Evolutionary conservation across 2,329 filamentous ascomycete genomes (phyloP).

Genomic region (Leptographium galeiforme): DNA sequence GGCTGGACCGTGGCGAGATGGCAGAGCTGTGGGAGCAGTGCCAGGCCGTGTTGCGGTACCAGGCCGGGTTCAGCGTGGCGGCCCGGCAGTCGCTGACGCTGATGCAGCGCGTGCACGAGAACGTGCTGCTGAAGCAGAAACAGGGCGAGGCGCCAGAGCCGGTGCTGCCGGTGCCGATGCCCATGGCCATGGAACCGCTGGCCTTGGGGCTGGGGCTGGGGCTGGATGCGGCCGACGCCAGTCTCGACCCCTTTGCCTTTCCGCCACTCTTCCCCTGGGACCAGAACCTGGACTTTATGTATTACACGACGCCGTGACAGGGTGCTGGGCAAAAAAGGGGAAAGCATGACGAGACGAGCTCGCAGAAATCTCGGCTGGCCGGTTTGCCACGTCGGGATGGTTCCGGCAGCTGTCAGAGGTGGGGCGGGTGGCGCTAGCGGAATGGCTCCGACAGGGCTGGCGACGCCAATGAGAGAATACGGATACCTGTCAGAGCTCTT

Average conservation of each 20-base stretch:
- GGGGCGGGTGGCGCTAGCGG: background rate
- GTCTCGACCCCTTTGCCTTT: constrained; percentile 5
- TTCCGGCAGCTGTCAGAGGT: background rate
- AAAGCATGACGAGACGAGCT: no score
- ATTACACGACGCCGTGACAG: background rate
- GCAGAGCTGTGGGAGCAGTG: constrained; percentile 5
- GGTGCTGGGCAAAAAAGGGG: background rate
- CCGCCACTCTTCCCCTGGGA: constrained; percentile 7
- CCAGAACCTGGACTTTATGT: constrained; percentile 6
- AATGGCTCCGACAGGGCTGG: background rate
- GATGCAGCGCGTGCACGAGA: constrained; percentile 6
- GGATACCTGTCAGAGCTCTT: no score
- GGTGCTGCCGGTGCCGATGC: no score
- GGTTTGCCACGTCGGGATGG: background rate
- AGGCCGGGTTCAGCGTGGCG: constrained; percentile 5
- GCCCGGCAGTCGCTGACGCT: constrained; percentile 6
- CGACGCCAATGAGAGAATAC: background rate
- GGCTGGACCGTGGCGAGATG: constrained; percentile 3
- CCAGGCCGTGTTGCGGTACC: constrained; percentile 5
- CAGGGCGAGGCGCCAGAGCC: no score
- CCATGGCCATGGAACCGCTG: no score
- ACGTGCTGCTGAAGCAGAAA: constrained; percentile 4
- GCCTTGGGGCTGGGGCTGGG: no score
- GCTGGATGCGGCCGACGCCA: constrained; percentile 3
- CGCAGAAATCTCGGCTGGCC: no score